These are phyloP conservation scores for Rosa persica DNA, from an alignment of 306 rosid species.

Conservation along the genomic window DNA sequence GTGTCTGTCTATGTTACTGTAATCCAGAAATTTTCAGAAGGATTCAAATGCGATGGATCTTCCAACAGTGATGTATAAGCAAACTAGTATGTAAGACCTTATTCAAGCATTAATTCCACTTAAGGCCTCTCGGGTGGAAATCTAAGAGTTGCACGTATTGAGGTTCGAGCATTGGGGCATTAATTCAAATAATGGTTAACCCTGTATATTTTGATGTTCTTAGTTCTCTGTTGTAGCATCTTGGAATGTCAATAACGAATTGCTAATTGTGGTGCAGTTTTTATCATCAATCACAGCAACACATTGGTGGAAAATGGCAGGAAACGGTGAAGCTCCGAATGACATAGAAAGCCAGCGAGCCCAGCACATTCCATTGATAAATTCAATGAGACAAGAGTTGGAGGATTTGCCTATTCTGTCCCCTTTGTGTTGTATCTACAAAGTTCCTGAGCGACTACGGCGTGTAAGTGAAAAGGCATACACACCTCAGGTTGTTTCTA, in stretches of 20 bases:
- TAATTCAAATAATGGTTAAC: not conserved
- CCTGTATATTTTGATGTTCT: not conserved
- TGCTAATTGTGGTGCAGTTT: not conserved
- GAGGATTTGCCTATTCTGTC: not conserved
- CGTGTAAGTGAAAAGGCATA: slow-evolving; percentile 9
- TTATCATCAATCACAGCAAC: not conserved
- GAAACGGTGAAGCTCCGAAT: not conserved
- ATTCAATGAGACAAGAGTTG: not conserved
- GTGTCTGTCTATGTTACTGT: not conserved
- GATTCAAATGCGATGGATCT: not conserved
- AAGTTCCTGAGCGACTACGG: slow-evolving; percentile 18
- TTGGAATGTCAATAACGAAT: not conserved
- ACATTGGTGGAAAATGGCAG: slow-evolving; percentile 1
- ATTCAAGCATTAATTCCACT: not conserved
- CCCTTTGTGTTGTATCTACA: slow-evolving; percentile 11
- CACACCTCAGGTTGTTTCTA: slow-evolving; percentile 23
- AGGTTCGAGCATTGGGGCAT: not conserved
- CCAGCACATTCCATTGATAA: not conserved
- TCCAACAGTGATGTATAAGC: not conserved
- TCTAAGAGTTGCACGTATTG: not conserved
- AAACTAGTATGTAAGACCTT: not conserved
- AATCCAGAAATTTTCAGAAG: not conserved
- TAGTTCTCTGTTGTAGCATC: not conserved
- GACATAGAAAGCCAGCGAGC: slow-evolving; percentile 17
- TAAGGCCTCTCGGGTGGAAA: not conserved